Evolutionary conservation across 148 eudicot genomes (phyloP).

Genomic region (Polygonum aviculare): DNA sequence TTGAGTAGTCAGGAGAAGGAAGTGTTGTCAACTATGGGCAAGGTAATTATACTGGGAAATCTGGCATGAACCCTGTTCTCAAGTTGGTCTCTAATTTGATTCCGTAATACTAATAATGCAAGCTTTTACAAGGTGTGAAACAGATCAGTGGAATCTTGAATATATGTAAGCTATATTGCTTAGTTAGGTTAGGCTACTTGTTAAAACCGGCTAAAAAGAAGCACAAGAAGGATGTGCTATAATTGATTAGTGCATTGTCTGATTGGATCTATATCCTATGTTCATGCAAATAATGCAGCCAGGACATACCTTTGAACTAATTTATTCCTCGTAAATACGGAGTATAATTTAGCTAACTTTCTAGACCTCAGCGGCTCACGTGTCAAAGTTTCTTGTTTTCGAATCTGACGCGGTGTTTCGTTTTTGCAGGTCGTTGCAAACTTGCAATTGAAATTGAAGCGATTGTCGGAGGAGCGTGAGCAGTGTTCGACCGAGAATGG

Average conservation of each 20-base stretch:
- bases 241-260: not conserved
- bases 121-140: not conserved
- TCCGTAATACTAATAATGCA: not conserved
- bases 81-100: not conserved
- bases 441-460: constrained; percentile 62
- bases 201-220: not conserved
- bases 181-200: not conserved
- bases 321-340: too few species aligned
- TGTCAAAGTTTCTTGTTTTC: not conserved
- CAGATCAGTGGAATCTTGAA: not conserved
- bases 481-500: constrained; percentile 14
- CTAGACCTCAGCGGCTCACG: not conserved
- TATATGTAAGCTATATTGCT: not conserved
- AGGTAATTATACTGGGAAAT: not conserved
- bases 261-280: not conserved
- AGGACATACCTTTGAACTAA: too few species aligned
- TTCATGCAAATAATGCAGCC: not conserved
- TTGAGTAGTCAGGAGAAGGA: constrained; percentile 11
- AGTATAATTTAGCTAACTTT: constrained; percentile 13
- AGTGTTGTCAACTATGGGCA: not conserved
- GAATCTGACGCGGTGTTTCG: not conserved
- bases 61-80: not conserved
- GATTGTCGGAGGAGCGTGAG: constrained; percentile 51
- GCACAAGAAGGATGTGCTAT: not conserved
- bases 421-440: constrained; percentile 46